Evolutionary conservation across 768 basidiomycete genomes (phyloP).

Genomic region (Boletus eberwhitei): DNA sequence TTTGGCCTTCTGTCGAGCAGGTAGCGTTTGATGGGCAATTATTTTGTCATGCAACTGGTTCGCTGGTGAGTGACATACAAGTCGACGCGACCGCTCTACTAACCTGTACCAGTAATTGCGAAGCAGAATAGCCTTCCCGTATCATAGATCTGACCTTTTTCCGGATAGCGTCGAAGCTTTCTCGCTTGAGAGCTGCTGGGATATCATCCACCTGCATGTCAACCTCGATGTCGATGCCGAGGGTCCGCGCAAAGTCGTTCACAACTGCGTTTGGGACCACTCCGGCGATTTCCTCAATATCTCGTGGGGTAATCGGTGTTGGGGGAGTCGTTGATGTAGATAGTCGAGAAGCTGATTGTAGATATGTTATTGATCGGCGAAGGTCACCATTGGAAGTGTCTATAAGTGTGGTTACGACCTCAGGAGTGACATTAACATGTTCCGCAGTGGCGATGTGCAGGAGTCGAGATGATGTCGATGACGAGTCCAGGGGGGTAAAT

Average conservation of each 20-base stretch:
- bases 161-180: constrained; percentile 60
- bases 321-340: constrained; percentile 72
- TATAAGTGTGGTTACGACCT: constrained; percentile 73
- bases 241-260: constrained; percentile 57
- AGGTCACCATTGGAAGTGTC: constrained; percentile 86
- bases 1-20: constrained; percentile 73
- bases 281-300: constrained; percentile 96
- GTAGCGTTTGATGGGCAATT: constrained; percentile 76
- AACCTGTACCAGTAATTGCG: constrained; percentile 87
- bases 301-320: constrained; percentile 65
- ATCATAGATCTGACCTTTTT: constrained; percentile 72
- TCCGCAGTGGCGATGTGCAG: constrained; percentile 79
- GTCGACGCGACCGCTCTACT: constrained; percentile 17
- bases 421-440: constrained; percentile 50
- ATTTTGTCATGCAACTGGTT: constrained; percentile 86
- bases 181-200: constrained; percentile 21
- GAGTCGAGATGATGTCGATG: constrained; percentile 72
- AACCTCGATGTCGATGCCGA: constrained; percentile 71
- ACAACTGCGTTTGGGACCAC: constrained; percentile 81
- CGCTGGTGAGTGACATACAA: constrained; percentile 6
- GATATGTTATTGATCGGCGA: constrained; percentile 93
- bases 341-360: constrained; percentile 92
- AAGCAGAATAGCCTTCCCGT: constrained; percentile 89
- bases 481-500: constrained; percentile 85
- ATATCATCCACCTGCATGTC: constrained; percentile 47